Evolutionary conservation across 2,329 filamentous ascomycete species (phyloP).

Genomic region (Penicillium sumatraense): DNA sequence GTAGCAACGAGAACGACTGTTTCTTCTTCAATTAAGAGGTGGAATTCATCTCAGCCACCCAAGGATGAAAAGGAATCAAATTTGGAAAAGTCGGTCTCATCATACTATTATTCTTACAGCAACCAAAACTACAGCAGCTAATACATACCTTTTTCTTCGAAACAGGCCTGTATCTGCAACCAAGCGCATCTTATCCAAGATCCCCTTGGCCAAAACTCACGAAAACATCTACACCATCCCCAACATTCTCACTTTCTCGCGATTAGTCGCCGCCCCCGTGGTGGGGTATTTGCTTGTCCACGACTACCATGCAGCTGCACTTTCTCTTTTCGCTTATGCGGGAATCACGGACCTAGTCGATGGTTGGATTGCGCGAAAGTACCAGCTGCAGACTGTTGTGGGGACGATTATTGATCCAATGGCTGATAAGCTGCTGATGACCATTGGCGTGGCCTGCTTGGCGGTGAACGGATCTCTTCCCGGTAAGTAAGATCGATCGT

Average conservation of each 20-base stretch:
- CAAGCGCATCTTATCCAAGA: slow-evolving; percentile 38
- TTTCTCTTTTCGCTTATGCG: slow-evolving; percentile 89
- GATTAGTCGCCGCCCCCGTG: slow-evolving; percentile 78
- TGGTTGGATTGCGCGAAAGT: slow-evolving; percentile 88
- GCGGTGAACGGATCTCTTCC: slow-evolving; percentile 83
- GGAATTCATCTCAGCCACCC: slow-evolving; percentile 29
- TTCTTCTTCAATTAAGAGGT: slow-evolving; percentile 24
- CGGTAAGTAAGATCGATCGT: slow-evolving; percentile 62
- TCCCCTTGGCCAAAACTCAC: slow-evolving; percentile 50
- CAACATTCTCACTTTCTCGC: slow-evolving; percentile 87
- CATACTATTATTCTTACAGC: not conserved
- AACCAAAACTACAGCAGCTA: not conserved
- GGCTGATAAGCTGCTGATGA: slow-evolving; percentile 97
- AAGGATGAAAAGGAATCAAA: slow-evolving; percentile 17
- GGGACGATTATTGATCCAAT: slow-evolving; percentile 94
- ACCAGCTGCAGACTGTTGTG: slow-evolving; percentile 88
- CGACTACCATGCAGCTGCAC: slow-evolving; percentile 76
- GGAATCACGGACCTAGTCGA: slow-evolving; percentile 90
- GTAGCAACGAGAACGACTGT: slow-evolving; percentile 7
- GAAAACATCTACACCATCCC: slow-evolving; percentile 98
- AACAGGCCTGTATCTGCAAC: slow-evolving; percentile 25
- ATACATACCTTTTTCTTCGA: slow-evolving; percentile 2
- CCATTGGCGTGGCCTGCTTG: slow-evolving; percentile 81
- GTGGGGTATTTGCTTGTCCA: slow-evolving; percentile 89
- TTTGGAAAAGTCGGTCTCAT: slow-evolving; percentile 22